Base-by-base conservation (phyloP, 139 green algal genomes). In the Raphidocelis subcapitata region DNA sequence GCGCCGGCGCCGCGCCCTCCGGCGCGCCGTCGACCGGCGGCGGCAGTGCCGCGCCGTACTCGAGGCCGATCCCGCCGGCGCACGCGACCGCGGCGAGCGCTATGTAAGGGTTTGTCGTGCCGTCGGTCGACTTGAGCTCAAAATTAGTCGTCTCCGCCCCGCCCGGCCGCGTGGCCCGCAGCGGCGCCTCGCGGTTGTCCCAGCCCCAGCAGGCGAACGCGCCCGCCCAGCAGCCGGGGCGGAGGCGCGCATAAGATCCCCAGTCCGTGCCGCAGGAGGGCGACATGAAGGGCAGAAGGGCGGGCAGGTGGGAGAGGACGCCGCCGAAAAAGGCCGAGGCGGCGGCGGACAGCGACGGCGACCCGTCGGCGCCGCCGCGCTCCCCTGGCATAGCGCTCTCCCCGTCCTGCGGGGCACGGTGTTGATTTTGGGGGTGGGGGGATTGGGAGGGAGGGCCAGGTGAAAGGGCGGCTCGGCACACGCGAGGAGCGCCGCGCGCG, bases 91-190 rank as follows among this genome's bases (percentile, higher is more conserved):
- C 88, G 0, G 80, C 69, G 0, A 89, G 59, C 0, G 69, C 88
- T 4, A 94, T 51, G 83, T 94, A 83, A 1, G 89, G 89, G 74
- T 94, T 94, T n/a, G 72, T 65, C 1, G 77, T 79, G 24, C 46
- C 80, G 41, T 94, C 89, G 61, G 84, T 55, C 0, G 71, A 32
- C 76, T 92, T 92, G 52, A 81, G 57, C 79, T 92, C 87, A 5
- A 29, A 8, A 5, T 28, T 29, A 5, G 54, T 61, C 5, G 5
- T 61, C 24, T 28, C 54, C 54, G 54, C 28, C 3, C 63, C 67
- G 0, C 69, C 54, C 2, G 51, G 44, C 28, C 37, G 56, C 62
- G 57, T 64, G n/a, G 82, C 31, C 3, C 86, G 73, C 60, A 91
- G 47, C 16, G 84, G 35, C 4, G 84, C 84, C 56, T 91, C 86